Percentiles rank a stretch among this genome's conserved stretches.
These are phyloP conservation scores for Wickerhamomyces hampshirensis DNA, from an alignment of 805 yeast species.

Conservation along the genomic window DNA sequence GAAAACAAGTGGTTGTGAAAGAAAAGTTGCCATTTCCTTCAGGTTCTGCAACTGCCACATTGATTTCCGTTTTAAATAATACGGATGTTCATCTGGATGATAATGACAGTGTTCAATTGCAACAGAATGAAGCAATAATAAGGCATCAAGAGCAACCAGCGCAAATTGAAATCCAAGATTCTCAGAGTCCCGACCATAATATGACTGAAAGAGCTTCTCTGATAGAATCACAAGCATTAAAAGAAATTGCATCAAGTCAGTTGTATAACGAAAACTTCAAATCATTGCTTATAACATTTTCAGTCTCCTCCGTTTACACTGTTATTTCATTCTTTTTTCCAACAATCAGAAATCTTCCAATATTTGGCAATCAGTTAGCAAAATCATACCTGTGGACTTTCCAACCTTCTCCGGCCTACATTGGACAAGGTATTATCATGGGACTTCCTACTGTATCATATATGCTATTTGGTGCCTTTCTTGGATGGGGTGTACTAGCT, in stretches of 20 bases:
- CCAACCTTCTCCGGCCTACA: conserved; percentile 95
- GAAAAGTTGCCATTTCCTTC: conserved; percentile 91
- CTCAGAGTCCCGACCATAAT: too few species aligned
- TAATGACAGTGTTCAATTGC: conserved; percentile 4
- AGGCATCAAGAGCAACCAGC: too few species aligned
- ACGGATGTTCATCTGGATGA: conserved; percentile 38
- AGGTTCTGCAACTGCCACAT: conserved; percentile 93
- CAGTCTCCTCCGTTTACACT: conserved; percentile 69
- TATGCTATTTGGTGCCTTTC: conserved; percentile 82
- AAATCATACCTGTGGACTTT: conserved; percentile 72
- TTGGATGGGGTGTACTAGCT: conserved; percentile 93
- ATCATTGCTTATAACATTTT: conserved; percentile 58
- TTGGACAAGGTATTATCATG: conserved; percentile 98
- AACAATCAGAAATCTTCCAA: conserved; percentile 57
- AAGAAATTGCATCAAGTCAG: conserved; percentile 23
- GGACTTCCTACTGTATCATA: conserved; percentile 87
- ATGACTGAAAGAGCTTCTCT: too few species aligned
- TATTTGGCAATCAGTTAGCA: conserved; percentile 68
- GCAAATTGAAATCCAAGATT: too few species aligned
- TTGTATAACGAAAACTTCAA: conserved; percentile 52
- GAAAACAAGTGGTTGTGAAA: conserved; percentile 81
- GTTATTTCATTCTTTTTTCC: conserved; percentile 71
- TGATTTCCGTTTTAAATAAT: conserved; percentile 82
- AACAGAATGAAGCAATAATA: too few species aligned
- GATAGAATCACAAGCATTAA: conserved; percentile 29